These are phyloP conservation scores for Malus sylvestris DNA, from an alignment of 306 rosid species.

Conservation along the genomic window DNA sequence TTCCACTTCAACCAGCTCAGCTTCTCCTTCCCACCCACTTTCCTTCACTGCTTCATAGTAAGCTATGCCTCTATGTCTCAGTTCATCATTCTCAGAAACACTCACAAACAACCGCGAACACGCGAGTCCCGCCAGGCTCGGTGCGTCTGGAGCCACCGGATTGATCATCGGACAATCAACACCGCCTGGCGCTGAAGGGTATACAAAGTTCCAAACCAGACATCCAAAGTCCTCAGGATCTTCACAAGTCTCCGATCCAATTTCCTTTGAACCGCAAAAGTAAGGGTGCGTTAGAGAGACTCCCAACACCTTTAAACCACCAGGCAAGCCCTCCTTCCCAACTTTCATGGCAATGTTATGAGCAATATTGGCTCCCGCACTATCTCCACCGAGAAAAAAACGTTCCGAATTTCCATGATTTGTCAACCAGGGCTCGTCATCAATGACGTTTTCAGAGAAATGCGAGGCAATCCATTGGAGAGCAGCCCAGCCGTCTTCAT, in stretches of 20 bases:
- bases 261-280: constrained; percentile 24
- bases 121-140: constrained; percentile 21
- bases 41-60: constrained; percentile 16
- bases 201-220: constrained; percentile 25
- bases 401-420: constrained; percentile 23
- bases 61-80: constrained; percentile 14
- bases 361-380: constrained; percentile 40
- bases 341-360: constrained; percentile 39
- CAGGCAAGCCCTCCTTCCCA: constrained; percentile 33
- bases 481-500: constrained; percentile 36
- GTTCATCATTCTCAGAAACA: constrained; percentile 18
- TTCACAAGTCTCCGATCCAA: background rate
- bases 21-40: constrained; percentile 20
- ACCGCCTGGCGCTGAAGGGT: constrained; percentile 26
- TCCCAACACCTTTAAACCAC: constrained; percentile 24
- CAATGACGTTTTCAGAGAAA: background rate
- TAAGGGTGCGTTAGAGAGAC: constrained; percentile 36
- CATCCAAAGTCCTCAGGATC: background rate
- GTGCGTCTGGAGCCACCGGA: constrained; percentile 9
- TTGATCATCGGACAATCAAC: constrained; percentile 23
- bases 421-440: constrained; percentile 35
- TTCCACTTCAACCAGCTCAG: constrained; percentile 17
- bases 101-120: constrained; percentile 20
- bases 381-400: constrained; percentile 39
- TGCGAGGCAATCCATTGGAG: constrained; percentile 38